These are phyloP conservation scores for Euphorbia tirucalli DNA, from an alignment of 345 rosid genomes.

Conservation along the genomic window DNA sequence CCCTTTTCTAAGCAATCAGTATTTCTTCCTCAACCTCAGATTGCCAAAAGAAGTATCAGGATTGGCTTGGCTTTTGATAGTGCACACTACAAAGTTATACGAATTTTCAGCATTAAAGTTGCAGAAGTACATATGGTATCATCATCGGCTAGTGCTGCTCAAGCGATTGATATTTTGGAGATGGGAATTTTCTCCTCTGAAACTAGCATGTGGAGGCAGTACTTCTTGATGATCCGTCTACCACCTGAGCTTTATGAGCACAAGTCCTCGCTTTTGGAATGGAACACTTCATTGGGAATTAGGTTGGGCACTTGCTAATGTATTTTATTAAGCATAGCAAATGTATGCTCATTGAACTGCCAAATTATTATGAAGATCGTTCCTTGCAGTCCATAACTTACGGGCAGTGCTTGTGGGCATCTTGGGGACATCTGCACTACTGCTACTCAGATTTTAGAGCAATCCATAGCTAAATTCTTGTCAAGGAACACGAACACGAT, in stretches of 20 bases:
- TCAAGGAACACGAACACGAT: not conserved
- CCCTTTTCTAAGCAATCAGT: constrained; percentile 15
- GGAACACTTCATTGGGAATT: constrained; percentile 27
- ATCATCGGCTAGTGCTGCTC: constrained; percentile 2
- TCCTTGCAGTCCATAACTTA: not conserved
- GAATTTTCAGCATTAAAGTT: constrained; percentile 20
- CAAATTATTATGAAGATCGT: constrained; percentile 13
- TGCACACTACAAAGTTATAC: constrained; percentile 22
- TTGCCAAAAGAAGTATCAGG: constrained; percentile 20
- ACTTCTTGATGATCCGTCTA: not conserved
- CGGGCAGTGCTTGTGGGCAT: constrained; percentile 4
- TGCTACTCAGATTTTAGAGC: constrained; percentile 2
- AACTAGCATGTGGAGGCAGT: constrained; percentile 1
- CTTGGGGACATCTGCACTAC: not conserved
- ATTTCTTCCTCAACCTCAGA: constrained; percentile 26
- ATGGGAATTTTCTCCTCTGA: not conserved
- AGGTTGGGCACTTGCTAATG: constrained; percentile 23
- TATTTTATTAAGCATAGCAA: constrained; percentile 12
- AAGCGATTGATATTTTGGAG: constrained; percentile 2
- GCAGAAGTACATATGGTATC: not conserved
- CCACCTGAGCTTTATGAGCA: constrained; percentile 19
- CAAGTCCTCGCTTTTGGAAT: constrained; percentile 17
- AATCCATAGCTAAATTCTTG: not conserved
- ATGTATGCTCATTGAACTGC: constrained; percentile 21
- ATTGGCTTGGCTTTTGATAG: constrained; percentile 26